A percentile compares a stretch with the other conserved stretches of the same genome.
phyloP scores from a whole-genome alignment of 345 rosid genomes.

The Lumnitzera racemosa region DNA sequence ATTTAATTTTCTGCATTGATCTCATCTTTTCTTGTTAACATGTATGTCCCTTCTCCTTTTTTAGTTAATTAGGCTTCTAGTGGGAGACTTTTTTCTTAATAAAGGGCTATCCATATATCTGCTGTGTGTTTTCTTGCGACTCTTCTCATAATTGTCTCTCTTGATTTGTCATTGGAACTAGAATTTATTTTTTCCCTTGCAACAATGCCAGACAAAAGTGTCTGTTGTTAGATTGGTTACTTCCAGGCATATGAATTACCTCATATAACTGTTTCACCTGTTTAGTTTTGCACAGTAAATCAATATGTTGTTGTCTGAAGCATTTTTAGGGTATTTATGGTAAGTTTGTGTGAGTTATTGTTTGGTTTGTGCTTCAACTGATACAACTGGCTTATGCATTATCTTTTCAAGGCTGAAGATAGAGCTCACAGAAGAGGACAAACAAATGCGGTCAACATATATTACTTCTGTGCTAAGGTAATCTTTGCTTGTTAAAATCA shows the following conservation, averaged over 20 bases:
- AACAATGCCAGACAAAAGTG: too few species aligned
- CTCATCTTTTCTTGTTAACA: too few species aligned
- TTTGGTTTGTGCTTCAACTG: neutral
- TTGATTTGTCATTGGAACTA: neutral
- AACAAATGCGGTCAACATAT: conserved; percentile 71
- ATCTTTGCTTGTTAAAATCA: conserved; percentile 3
- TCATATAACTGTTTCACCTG: too few species aligned
- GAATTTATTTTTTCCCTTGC: neutral
- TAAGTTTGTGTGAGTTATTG: too few species aligned
- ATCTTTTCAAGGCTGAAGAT: conserved; percentile 75
- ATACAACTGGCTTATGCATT: conserved; percentile 6
- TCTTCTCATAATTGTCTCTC: neutral
- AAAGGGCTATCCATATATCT: neutral
- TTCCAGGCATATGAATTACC: too few species aligned
- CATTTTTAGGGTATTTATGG: too few species aligned
- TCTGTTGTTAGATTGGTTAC: too few species aligned
- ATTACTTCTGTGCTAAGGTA: conserved; percentile 88
- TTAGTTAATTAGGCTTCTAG: neutral
- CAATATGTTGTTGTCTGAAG: too few species aligned
- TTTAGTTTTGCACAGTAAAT: too few species aligned
- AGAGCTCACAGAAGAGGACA: conserved; percentile 96
- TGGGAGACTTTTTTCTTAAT: neutral
- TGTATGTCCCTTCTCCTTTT: neutral
- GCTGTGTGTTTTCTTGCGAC: neutral
- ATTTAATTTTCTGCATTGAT: too few species aligned